Percentiles rank a stretch among this genome's conserved stretches.
Evolutionary conservation across 2,329 filamentous ascomycete genomes (phyloP).

Genomic region (Exophiala lecanii-corni): DNA sequence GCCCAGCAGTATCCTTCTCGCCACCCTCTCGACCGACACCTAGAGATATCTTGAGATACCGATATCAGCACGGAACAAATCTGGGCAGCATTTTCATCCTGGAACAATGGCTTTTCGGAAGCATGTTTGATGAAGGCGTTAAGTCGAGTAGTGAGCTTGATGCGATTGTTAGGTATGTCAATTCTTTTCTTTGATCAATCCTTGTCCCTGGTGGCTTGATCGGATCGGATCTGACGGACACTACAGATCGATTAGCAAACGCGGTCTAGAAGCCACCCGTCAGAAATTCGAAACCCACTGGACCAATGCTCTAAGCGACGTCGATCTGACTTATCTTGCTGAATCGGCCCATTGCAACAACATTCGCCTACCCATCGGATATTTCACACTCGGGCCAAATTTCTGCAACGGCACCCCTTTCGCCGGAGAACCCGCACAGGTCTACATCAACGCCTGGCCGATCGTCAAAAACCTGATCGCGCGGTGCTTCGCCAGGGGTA

Average conservation of each 20-base stretch:
- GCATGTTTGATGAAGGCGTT: constrained; percentile 44
- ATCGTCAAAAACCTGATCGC: constrained; percentile 45
- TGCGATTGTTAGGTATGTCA: constrained; percentile 41
- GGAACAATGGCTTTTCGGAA: constrained; percentile 53
- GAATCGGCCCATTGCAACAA: constrained; percentile 52
- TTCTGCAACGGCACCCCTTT: constrained; percentile 52
- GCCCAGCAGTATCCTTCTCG: background rate
- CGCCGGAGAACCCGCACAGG: constrained; percentile 38
- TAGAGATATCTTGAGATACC: constrained; percentile 44
- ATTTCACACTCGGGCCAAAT: constrained; percentile 51
- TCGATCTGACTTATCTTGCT: constrained; percentile 50
- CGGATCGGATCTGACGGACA: too few species aligned
- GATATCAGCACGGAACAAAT: constrained; percentile 57
- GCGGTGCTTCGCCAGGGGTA: constrained; percentile 44
- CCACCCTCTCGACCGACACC: constrained; percentile 7
- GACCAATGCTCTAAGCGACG: constrained; percentile 46
- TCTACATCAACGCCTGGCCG: constrained; percentile 53
- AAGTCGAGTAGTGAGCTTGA: constrained; percentile 48
- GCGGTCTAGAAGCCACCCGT: constrained; percentile 47
- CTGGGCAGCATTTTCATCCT: constrained; percentile 57
- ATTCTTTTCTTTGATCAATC: too few species aligned
- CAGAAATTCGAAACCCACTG: constrained; percentile 53
- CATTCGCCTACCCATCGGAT: constrained; percentile 57
- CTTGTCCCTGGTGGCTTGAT: too few species aligned
- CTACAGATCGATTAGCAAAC: constrained; percentile 38